Percentiles rank a stretch among this genome's conserved stretches.
Evolutionary conservation across 2,329 filamentous ascomycete species (phyloP).

Genomic region (Arthrobotrys musiformis): DNA sequence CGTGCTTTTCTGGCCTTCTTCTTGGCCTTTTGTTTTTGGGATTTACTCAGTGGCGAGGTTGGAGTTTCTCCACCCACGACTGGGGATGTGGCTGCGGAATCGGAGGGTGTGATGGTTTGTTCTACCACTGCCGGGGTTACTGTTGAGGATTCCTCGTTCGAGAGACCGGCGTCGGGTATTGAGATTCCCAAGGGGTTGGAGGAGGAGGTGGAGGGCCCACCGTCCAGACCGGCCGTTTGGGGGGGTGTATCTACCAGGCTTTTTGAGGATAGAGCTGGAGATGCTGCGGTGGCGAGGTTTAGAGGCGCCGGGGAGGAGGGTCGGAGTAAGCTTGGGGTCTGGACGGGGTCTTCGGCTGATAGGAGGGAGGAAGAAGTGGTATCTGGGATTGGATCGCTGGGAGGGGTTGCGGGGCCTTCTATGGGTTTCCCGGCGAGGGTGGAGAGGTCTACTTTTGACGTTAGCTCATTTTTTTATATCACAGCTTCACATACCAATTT

Average conservation of each 20-base stretch:
- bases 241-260: slow-evolving; percentile 46
- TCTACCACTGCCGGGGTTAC: slow-evolving; percentile 10
- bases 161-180: slow-evolving; percentile 43
- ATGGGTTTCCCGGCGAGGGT: slow-evolving; percentile 28
- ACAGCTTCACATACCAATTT: too few relatives aligned
- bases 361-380: slow-evolving; percentile 34
- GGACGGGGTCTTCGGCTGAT: slow-evolving; percentile 40
- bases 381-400: slow-evolving; percentile 45
- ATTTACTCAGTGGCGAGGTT: slow-evolving; percentile 24
- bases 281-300: slow-evolving; percentile 36
- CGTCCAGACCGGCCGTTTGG: slow-evolving; percentile 39
- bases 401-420: slow-evolving; percentile 45
- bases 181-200: slow-evolving; percentile 44
- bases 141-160: slow-evolving; percentile 25
- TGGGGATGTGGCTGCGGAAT: slow-evolving; percentile 22
- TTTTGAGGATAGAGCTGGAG: slow-evolving; percentile 45
- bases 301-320: slow-evolving; percentile 49
- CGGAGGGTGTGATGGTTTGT: not conserved
- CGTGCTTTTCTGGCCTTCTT: slow-evolving; percentile 39
- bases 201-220: not conserved
- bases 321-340: slow-evolving; percentile 38
- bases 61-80: slow-evolving; percentile 12
- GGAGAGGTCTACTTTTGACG: slow-evolving; percentile 32
- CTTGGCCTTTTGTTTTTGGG: slow-evolving; percentile 41
- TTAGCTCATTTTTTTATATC: slow-evolving; percentile 27